Evolutionary conservation across 768 basidiomycete genomes (phyloP), one percentile per base, ranked within the genome.

Genomic region (Pulveroboletus sp.): DNA sequence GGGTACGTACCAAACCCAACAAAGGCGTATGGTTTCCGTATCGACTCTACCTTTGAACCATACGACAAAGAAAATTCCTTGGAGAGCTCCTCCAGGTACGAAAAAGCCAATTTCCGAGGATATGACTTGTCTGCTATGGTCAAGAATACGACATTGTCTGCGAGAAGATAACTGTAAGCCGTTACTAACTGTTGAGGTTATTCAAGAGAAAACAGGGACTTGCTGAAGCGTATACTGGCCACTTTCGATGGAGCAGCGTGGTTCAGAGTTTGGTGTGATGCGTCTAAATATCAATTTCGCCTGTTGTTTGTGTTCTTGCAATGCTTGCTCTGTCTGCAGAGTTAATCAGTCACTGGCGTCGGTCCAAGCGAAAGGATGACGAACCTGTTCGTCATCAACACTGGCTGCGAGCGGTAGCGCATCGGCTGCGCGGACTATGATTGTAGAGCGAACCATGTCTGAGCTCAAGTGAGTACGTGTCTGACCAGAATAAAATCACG

Each of bases 291-390:
- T 87, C 59, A 99, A 79, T 69, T 99, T 99, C 27, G 94, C 84
- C 67, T 99, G 95, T 59, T 97, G 95, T 67, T 99, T 99, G 76
- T 97, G 93, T 70, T 98, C 97, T 64, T 94, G 91, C 34, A 99
- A 74, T 47, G 86, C 78, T 64, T 89, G 87, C 69, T 98, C 94
- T 56, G 92, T 97, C 95, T 98, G 55, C 38, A 44, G 41, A 43
- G 23, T 14, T 45, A 4, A 42, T 64, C 50, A 53, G 41, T 35
- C 19, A 29, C 21, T 12, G 23, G 27, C 10, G 5, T 2, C 13
- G 43, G 21, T 21, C 2, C n/a, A 20, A 11, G 17, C 21, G n/a
- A 20, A 1, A 11, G 21, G 49, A 20, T 19, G 27, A 62, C 76
- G 51, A 32, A 94, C 95, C 78, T 91, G 85, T 68, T 98, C 95